These are phyloP conservation scores for Tetracladium marchalianum DNA, from an alignment of 495 filamentous ascomycete species.

Conservation along the genomic window DNA sequence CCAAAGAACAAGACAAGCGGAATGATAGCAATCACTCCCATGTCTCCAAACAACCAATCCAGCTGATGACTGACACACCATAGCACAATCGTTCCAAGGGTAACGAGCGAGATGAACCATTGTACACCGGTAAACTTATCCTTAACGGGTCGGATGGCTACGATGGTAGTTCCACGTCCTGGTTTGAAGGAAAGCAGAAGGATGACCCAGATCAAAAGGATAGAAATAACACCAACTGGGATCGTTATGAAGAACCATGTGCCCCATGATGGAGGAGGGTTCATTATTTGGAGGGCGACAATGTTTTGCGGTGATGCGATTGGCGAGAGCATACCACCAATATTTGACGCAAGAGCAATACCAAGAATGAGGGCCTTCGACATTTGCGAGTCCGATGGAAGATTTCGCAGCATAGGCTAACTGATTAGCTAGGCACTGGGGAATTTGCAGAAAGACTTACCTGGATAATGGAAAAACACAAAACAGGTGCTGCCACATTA, in stretches of 20 bases:
- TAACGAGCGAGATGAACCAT: conserved; percentile 83
- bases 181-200: conserved; percentile 79
- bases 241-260: conserved; percentile 95
- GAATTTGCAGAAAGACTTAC: conserved; percentile 27
- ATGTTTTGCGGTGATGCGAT: conserved; percentile 98
- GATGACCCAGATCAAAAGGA: conserved; percentile 81
- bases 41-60: conserved; percentile 82
- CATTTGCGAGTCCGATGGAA: conserved; percentile 81
- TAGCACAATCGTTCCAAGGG: conserved; percentile 74
- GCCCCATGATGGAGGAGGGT: conserved; percentile 79
- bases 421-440: background rate
- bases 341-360: conserved; percentile 90
- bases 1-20: conserved; percentile 95
- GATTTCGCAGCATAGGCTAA: conserved; percentile 85
- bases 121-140: conserved; percentile 84
- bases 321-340: conserved; percentile 90
- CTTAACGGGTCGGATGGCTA: conserved; percentile 79
- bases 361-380: conserved; percentile 92
- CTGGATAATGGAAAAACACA: conserved; percentile 96
- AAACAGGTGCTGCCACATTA: conserved; percentile 95
- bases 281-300: conserved; percentile 91
- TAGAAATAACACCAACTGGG: conserved; percentile 83
- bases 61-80: conserved; percentile 92
- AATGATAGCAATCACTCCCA: conserved; percentile 97
- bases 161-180: conserved; percentile 75